Conservation (phyloP, 2,329 filamentous ascomycete genomes). For the Zymoseptoria passerinii region DNA sequence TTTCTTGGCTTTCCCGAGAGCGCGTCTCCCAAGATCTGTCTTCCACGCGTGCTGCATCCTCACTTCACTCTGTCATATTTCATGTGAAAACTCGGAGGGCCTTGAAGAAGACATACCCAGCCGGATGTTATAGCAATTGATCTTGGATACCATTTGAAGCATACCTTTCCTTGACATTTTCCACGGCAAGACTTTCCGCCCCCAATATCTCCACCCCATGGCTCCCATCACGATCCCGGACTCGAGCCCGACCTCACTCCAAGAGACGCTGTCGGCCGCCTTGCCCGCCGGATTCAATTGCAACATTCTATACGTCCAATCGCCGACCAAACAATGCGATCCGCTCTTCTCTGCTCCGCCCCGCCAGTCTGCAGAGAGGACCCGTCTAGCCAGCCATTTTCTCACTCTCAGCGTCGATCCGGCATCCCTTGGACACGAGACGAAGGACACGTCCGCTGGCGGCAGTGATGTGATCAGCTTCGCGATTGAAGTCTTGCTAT, state of each 20-base stretch:
- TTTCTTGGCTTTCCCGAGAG: not conserved
- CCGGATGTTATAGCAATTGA: not conserved
- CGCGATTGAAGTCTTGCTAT: slow-evolving; percentile 80
- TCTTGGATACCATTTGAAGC: not conserved
- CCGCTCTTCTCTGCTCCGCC: slow-evolving; percentile 75
- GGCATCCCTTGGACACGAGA: slow-evolving; percentile 11
- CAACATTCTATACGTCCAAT: slow-evolving; percentile 77
- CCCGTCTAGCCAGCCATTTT: slow-evolving; percentile 81
- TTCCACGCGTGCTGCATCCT: not conserved
- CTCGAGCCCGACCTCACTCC: slow-evolving; percentile 10
- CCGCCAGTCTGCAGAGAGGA: slow-evolving; percentile 61
- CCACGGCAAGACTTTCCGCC: not conserved
- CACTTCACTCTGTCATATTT: not conserved
- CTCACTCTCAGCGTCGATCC: slow-evolving; percentile 44
- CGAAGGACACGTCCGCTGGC: slow-evolving; percentile 16
- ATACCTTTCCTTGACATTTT: not conserved
- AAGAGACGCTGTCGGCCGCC: slow-evolving; percentile 42
- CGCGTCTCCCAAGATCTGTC: not conserved
- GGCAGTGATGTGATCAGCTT: slow-evolving; percentile 58
- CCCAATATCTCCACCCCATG: not conserved
- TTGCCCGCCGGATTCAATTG: slow-evolving; percentile 51
- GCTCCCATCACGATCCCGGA: too few species aligned
- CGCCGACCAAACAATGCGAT: slow-evolving; percentile 64
- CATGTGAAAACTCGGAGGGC: not conserved
- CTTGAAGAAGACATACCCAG: not conserved